A percentile compares a stretch with the other conserved stretches of the same genome.
These are phyloP conservation scores for Chloropicon primus DNA, from an alignment of 139 green algal genomes.

Conservation along the genomic window DNA sequence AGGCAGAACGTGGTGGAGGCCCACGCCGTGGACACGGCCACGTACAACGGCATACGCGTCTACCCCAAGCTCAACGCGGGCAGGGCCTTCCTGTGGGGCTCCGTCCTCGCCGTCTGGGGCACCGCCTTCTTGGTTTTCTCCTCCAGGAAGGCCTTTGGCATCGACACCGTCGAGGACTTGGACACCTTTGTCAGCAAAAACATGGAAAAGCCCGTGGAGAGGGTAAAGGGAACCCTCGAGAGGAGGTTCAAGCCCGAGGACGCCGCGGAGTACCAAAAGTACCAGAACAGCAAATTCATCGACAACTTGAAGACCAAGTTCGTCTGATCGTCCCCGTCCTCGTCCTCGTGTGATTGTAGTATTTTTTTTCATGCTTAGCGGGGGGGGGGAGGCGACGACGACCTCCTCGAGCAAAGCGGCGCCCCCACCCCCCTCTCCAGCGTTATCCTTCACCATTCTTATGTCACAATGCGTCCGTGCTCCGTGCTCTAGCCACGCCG, in stretches of 20 bases:
- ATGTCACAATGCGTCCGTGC: too few species aligned
- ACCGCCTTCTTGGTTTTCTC: background rate
- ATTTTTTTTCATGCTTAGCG: too few species aligned
- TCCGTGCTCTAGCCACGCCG: too few species aligned
- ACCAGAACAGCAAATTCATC: background rate
- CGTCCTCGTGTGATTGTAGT: too few species aligned
- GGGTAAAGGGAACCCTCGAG: background rate
- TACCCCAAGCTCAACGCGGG: background rate
- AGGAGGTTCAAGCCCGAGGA: background rate
- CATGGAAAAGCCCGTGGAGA: background rate
- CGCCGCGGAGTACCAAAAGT: background rate
- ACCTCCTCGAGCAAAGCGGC: background rate
- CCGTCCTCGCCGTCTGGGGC: background rate
- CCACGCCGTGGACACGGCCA: background rate
- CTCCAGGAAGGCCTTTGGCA: background rate
- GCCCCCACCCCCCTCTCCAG: background rate
- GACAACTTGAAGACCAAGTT: background rate
- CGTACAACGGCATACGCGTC: background rate
- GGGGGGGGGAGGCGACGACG: too few species aligned
- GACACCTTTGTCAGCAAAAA: background rate
- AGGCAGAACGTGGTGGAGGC: background rate
- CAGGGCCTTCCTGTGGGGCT: background rate
- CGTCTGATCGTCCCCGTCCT: background rate
- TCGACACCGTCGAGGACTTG: background rate
- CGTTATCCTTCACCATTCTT: background rate